These are phyloP conservation scores for Trichosporon sp. DNA, from an alignment of 1,284 basidiomycete species.

Conservation along the genomic window DNA sequence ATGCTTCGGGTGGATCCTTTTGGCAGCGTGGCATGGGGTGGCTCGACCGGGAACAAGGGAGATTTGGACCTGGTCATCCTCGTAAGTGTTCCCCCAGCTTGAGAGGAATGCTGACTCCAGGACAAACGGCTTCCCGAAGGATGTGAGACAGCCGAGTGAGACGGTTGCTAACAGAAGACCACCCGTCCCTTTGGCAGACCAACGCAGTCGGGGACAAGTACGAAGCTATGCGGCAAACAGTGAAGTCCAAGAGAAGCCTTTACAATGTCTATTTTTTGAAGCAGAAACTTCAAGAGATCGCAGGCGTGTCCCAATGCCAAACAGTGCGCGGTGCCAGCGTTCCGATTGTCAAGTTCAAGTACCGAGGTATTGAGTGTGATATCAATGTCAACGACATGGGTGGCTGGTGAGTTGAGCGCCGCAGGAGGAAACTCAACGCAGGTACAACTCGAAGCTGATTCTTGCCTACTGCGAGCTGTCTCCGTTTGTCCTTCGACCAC, in stretches of 20 bases:
- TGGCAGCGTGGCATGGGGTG: conserved; percentile 50
- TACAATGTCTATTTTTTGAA: conserved; percentile 32
- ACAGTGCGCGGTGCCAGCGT: conserved; percentile 34
- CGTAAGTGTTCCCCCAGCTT: conserved; percentile 19
- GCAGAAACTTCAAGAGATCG: conserved; percentile 16
- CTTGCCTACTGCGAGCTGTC: conserved; percentile 45
- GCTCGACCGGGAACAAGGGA: conserved; percentile 36
- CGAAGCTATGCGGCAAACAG: neutral
- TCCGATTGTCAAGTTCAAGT: conserved; percentile 48
- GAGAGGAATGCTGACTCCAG: conserved; percentile 20
- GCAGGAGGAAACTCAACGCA: conserved; percentile 9
- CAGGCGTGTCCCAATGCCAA: conserved; percentile 23
- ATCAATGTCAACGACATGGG: conserved; percentile 49
- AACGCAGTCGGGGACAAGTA: conserved; percentile 2
- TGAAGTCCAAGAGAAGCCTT: conserved; percentile 4
- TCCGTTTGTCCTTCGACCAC: conserved; percentile 45
- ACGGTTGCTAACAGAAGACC: conserved; percentile 5
- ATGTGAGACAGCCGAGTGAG: conserved; percentile 26
- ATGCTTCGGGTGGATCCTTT: conserved; percentile 46
- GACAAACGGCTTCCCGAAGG: conserved; percentile 35
- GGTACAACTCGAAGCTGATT: conserved; percentile 48
- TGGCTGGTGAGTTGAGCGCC: conserved; percentile 34
- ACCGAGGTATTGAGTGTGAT: conserved; percentile 33
- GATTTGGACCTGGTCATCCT: conserved; percentile 47
- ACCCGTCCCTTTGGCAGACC: conserved; percentile 8